phyloP scores from a whole-genome alignment of 2,329 filamentous ascomycete genomes.

The Xylogone sp. region DNA sequence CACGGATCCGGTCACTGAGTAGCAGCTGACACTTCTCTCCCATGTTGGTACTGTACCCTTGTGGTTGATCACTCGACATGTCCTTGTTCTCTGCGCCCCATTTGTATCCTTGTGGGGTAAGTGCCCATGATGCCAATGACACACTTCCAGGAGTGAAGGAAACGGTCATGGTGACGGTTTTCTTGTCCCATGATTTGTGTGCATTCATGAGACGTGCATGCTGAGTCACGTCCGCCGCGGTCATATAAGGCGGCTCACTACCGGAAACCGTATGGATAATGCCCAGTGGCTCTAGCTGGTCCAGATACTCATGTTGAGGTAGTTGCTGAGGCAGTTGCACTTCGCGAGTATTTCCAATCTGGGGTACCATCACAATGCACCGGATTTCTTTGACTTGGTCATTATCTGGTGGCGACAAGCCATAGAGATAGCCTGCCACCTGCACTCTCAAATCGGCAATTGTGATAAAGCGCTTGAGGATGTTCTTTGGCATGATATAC shows the following conservation, averaged over 20 bases:
- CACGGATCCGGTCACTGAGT: conserved; percentile 87
- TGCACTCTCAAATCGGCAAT: conserved; percentile 95
- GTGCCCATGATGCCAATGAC: conserved; percentile 86
- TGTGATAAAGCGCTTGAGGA: conserved; percentile 96
- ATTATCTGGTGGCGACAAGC: conserved; percentile 87
- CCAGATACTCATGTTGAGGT: conserved; percentile 87
- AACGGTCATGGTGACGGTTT: conserved; percentile 91
- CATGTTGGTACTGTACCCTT: conserved; percentile 88
- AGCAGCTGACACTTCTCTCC: conserved; percentile 94
- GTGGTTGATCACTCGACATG: conserved; percentile 84
- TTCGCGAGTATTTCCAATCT: conserved; percentile 89
- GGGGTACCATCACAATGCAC: conserved; percentile 95
- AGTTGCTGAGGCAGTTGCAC: conserved; percentile 87
- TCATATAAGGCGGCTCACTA: conserved; percentile 96
- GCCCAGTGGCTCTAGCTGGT: conserved; percentile 82
- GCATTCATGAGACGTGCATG: conserved; percentile 86
- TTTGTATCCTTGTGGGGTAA: conserved; percentile 89
- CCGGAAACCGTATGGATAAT: conserved; percentile 94
- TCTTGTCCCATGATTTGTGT: conserved; percentile 76
- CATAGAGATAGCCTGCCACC: conserved; percentile 94
- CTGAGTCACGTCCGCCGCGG: conserved; percentile 87
- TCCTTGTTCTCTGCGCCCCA: conserved; percentile 98
- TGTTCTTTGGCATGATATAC: conserved; percentile 99
- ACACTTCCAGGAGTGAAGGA: conserved; percentile 97
- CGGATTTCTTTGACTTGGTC: conserved; percentile 95